A percentile compares a stretch with the other conserved stretches of the same genome.
Conservation (phyloP, 768 basidiomycete genomes). For the Suillus discolor region DNA sequence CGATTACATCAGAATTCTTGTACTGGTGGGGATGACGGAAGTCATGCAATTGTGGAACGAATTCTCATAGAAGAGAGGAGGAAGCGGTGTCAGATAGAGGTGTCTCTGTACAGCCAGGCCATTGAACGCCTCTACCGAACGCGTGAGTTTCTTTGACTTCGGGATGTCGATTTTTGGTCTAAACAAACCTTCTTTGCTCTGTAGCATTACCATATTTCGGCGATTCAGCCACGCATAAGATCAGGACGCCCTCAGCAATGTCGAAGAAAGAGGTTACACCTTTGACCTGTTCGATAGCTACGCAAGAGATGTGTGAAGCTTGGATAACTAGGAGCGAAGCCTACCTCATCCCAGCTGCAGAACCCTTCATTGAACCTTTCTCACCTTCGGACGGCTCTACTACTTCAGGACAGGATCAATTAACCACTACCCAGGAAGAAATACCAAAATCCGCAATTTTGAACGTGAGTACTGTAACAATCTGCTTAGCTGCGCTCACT, state of each 20-base stretch:
- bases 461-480: neutral
- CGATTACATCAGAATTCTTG: neutral
- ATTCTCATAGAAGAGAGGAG: conserved; percentile 2
- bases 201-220: neutral
- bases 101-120: neutral
- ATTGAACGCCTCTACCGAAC: neutral
- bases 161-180: neutral
- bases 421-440: neutral
- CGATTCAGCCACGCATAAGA: neutral
- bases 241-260: neutral
- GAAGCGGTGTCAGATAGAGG: conserved; percentile 4
- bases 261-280: neutral
- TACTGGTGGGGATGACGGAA: neutral
- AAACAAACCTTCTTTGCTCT: neutral
- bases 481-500: neutral
- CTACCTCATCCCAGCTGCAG: neutral
- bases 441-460: neutral
- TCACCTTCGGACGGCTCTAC: neutral
- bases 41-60: conserved; percentile 5
- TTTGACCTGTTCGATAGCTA: neutral
- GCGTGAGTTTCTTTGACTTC: neutral
- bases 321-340: neutral
- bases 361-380: neutral
- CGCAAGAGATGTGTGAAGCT: neutral
- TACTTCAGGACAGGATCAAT: neutral